Conservation (phyloP, 768 basidiomycete genomes). For the Trametes elegans region DNA sequence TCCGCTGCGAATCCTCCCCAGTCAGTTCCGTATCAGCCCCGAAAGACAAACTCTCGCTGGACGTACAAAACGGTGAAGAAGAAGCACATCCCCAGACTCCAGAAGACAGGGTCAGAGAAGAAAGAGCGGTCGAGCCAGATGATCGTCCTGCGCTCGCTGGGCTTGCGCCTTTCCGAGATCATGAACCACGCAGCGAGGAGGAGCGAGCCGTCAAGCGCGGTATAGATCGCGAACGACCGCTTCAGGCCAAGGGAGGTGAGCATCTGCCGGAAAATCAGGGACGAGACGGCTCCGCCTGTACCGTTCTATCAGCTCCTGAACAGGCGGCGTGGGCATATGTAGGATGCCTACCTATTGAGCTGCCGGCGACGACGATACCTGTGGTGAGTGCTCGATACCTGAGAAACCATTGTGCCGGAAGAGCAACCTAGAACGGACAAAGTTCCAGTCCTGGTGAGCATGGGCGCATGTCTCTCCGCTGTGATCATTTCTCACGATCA, state of each 20-base stretch:
- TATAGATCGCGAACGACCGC: conserved; percentile 24
- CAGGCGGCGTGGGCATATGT: background rate
- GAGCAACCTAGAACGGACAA: conserved; percentile 13
- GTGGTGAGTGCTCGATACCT: conserved; percentile 30
- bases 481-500: conserved; percentile 23
- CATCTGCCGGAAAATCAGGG: conserved; percentile 23
- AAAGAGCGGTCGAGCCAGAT: conserved; percentile 24
- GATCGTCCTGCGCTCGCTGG: conserved; percentile 16
- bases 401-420: conserved; percentile 35
- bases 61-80: conserved; percentile 27
- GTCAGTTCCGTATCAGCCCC: no score
- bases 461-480: no score
- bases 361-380: conserved; percentile 35
- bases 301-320: background rate
- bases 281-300: conserved; percentile 24
- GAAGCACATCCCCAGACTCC: conserved; percentile 33
- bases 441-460: no score
- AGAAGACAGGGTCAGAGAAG: conserved; percentile 29
- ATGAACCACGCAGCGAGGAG: conserved; percentile 19
- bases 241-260: conserved; percentile 18
- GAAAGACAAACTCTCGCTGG: no score
- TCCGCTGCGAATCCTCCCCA: conserved; percentile 8
- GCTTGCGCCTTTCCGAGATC: conserved; percentile 19
- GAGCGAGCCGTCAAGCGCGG: conserved; percentile 19
- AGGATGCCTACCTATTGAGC: conserved; percentile 14